phyloP scores from a whole-genome alignment of 768 basidiomycete genomes.

The Boletus rubroflammeus region DNA sequence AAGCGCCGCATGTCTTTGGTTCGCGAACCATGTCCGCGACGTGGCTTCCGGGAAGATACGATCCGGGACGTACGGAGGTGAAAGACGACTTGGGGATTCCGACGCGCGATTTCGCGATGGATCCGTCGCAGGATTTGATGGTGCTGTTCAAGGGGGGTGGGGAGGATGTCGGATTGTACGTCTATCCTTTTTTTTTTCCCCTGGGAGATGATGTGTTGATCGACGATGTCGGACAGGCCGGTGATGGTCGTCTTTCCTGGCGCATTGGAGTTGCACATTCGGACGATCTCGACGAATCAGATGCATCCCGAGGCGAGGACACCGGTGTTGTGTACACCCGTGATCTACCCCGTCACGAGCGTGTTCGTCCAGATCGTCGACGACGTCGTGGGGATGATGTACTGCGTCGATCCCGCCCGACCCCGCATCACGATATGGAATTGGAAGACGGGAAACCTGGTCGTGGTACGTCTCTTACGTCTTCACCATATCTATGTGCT shows the following conservation, averaged over 20 bases:
- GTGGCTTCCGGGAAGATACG: conserved; percentile 16
- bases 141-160: conserved; percentile 37
- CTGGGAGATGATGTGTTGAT: too few species aligned
- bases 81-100: conserved; percentile 37
- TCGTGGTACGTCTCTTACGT: conserved; percentile 33
- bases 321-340: conserved; percentile 26
- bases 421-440: conserved; percentile 43
- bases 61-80: conserved; percentile 15
- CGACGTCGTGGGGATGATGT: conserved; percentile 51
- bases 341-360: conserved; percentile 22
- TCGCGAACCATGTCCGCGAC: conserved; percentile 26
- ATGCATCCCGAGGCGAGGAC: conserved; percentile 37
- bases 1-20: neutral
- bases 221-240: conserved; percentile 6
- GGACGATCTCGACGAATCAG: conserved; percentile 37
- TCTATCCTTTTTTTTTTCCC: neutral
- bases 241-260: conserved; percentile 6
- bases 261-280: conserved; percentile 38
- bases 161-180: conserved; percentile 14
- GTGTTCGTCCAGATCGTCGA: conserved; percentile 50
- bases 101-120: conserved; percentile 59
- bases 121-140: conserved; percentile 60
- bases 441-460: conserved; percentile 42
- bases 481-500: too few species aligned
- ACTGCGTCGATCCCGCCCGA: conserved; percentile 25